Evolutionary conservation across 345 rosid genomes (phyloP).

Genomic region (Erysimum cheiranthoides): DNA sequence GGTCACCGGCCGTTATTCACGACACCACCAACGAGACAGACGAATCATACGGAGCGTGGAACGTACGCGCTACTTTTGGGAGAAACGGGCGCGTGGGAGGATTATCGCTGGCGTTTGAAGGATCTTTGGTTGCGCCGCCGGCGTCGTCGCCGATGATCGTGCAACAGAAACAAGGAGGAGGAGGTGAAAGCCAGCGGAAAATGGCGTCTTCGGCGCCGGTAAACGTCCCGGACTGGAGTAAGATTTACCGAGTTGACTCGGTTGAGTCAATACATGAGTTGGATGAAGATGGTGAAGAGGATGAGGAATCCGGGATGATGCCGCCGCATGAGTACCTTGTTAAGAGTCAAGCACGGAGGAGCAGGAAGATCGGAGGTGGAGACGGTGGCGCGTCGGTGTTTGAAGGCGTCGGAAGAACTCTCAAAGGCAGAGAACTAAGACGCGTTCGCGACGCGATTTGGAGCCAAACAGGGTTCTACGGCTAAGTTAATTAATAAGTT

Average conservation of each 20-base stretch:
- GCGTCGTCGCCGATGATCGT: constrained; percentile 61
- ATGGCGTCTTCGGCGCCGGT: constrained; percentile 74
- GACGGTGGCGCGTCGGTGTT: constrained; percentile 65
- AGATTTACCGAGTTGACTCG: constrained; percentile 76
- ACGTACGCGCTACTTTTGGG: constrained; percentile 38
- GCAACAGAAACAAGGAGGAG: constrained; percentile 61
- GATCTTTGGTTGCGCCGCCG: constrained; percentile 33
- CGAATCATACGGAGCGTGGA: constrained; percentile 50
- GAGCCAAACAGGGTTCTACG: constrained; percentile 89
- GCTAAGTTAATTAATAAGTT: constrained; percentile 41
- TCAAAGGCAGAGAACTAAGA: constrained; percentile 91
- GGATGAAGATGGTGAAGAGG: constrained; percentile 62
- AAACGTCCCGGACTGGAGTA: constrained; percentile 95
- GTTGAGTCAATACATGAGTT: constrained; percentile 73
- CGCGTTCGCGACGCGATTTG: constrained; percentile 95
- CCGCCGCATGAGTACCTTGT: constrained; percentile 97
- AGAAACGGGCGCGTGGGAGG: constrained; percentile 58
- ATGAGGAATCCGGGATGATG: constrained; percentile 59
- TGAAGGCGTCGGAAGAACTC: constrained; percentile 90
- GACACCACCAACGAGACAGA: background rate
- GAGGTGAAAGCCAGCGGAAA: constrained; percentile 30
- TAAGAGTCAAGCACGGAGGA: constrained; percentile 63
- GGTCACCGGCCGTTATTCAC: constrained; percentile 62
- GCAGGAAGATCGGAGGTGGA: constrained; percentile 42
- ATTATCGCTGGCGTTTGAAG: constrained; percentile 69